Evolutionary conservation across 352 stramenopile genomes (phyloP), one percentile per base, ranked within the genome.

Genomic region (Phytopythium kandeliae): DNA sequence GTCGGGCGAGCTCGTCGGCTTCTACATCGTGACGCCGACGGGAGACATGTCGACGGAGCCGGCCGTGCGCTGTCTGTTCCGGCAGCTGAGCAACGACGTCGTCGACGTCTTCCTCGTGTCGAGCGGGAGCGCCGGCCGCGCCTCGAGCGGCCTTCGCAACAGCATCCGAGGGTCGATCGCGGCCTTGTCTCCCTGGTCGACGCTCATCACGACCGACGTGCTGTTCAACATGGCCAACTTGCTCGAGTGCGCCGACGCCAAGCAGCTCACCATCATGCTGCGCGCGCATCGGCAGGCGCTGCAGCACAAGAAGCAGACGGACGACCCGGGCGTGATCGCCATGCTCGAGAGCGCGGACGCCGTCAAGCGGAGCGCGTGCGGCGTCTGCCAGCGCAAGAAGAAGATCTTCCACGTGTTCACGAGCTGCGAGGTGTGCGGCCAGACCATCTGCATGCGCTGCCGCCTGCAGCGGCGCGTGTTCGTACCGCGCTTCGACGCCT

Each of bases 91-190:
- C 26, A 60, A 76, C 9, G 67, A 67, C 19, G 40, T 74, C 26
- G 51, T 85, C 17, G 64, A 81, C 28, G 67, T 85, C 16, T 85
- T 78, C 48, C 71, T 78, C 60, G 54, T 64, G 24, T 69, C 66
- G 16, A 65, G 62, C 12, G 22, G 70, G 22, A 52, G 67, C 10
- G 56, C 67, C 11, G 36, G 58, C 0, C 22, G 24, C 6, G 26
- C 25, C 8, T 15, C 26, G 25, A 36, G 26, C 24, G 19, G n/a
- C n/a, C n/a, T n/a, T 16, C 15, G 43, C 2, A 48, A 24, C 42
- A 36, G 43, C 24, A n/a, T 4, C 11, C 22, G 42, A 30, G 28
- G 24, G 24, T 3, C 35, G 7, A 57, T 58, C 3, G 55, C 54
- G 3, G 57, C 67, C 17, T 34, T 61, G 10, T 46, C 43, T 24